Percentiles rank a stretch among this genome's conserved stretches.
Conservation (phyloP, 208 protist genomes). For the Leishmania tropica region DNA sequence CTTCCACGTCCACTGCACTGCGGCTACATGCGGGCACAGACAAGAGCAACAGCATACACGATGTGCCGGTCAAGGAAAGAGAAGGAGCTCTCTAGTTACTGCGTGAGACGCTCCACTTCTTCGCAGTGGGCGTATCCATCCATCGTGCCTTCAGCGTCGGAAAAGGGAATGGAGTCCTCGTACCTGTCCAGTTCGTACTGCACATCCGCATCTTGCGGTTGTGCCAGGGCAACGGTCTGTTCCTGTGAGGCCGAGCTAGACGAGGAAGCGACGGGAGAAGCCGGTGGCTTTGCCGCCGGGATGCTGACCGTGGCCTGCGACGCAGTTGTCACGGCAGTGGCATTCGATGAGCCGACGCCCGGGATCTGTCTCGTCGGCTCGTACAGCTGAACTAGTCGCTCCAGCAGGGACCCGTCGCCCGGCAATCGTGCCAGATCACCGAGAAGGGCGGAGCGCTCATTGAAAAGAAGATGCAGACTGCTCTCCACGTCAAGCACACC, state of each 20-base stretch:
- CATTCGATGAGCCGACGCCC: neutral
- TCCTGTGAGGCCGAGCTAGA: neutral
- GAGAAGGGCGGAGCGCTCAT: slow-evolving; percentile 47
- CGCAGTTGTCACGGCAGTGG: neutral
- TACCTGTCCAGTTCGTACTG: slow-evolving; percentile 48
- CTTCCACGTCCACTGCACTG: neutral
- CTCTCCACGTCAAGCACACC: slow-evolving; percentile 74
- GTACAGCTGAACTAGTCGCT: slow-evolving; percentile 26
- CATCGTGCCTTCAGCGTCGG: slow-evolving; percentile 35
- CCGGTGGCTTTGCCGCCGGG: neutral
- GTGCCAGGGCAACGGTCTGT: neutral
- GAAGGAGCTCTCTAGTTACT: neutral
- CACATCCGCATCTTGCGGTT: slow-evolving; percentile 7
- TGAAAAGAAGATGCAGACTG: slow-evolving; percentile 33
- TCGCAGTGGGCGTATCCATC: slow-evolving; percentile 31
- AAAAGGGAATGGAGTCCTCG: slow-evolving; percentile 71
- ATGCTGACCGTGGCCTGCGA: neutral
- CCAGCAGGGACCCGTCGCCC: slow-evolving; percentile 41
- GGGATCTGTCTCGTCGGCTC: neutral
- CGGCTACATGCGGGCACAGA: neutral
- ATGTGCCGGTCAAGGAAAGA: neutral
- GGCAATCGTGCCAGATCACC: slow-evolving; percentile 44
- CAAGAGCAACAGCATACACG: neutral
- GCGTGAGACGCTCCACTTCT: slow-evolving; percentile 33
- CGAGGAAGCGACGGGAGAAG: neutral